Evolutionary conservation across 2,329 filamentous ascomycete species (phyloP).

Genomic region (Cordyceps cateniannulata): DNA sequence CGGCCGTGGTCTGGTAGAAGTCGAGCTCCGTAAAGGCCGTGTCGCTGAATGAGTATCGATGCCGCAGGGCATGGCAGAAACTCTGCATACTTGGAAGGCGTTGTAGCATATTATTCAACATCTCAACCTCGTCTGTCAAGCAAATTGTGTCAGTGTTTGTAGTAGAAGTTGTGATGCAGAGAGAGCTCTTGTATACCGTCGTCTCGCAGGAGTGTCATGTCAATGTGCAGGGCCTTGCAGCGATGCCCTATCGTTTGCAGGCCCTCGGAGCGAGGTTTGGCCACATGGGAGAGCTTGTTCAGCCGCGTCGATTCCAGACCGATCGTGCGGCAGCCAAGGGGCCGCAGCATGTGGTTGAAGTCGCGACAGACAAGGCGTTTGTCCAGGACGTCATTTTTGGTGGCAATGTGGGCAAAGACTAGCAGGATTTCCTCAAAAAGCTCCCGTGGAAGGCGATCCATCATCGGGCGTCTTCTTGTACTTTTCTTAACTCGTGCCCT

Average conservation of each 20-base stretch:
- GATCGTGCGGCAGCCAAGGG: slow-evolving; percentile 39
- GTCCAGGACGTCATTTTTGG: slow-evolving; percentile 38
- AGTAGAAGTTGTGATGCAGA: background rate
- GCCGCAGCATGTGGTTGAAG: slow-evolving; percentile 42
- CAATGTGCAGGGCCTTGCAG: slow-evolving; percentile 44
- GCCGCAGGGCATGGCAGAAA: slow-evolving; percentile 37
- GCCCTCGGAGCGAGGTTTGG: slow-evolving; percentile 31
- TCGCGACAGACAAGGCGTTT: slow-evolving; percentile 43
- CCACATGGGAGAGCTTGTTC: slow-evolving; percentile 27
- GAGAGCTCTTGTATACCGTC: slow-evolving; percentile 31
- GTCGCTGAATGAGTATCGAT: slow-evolving; percentile 42
- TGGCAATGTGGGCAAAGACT: slow-evolving; percentile 32
- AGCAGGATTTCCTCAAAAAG: slow-evolving; percentile 40
- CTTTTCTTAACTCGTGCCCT: background rate
- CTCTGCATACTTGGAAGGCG: slow-evolving; percentile 38
- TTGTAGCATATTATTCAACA: slow-evolving; percentile 39
- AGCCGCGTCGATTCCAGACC: slow-evolving; percentile 45
- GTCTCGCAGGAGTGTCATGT: slow-evolving; percentile 47
- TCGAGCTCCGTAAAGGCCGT: slow-evolving; percentile 43
- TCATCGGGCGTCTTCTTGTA: slow-evolving; percentile 14
- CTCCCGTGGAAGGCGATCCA: slow-evolving; percentile 43
- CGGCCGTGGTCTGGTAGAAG: slow-evolving; percentile 34
- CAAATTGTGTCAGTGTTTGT: background rate
- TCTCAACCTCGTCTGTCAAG: slow-evolving; percentile 40
- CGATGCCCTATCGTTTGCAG: slow-evolving; percentile 40